Evolutionary conservation across 179 eudicot species (phyloP), one percentile per base, ranked within the genome.

Genomic region (Silene vulgaris): DNA sequence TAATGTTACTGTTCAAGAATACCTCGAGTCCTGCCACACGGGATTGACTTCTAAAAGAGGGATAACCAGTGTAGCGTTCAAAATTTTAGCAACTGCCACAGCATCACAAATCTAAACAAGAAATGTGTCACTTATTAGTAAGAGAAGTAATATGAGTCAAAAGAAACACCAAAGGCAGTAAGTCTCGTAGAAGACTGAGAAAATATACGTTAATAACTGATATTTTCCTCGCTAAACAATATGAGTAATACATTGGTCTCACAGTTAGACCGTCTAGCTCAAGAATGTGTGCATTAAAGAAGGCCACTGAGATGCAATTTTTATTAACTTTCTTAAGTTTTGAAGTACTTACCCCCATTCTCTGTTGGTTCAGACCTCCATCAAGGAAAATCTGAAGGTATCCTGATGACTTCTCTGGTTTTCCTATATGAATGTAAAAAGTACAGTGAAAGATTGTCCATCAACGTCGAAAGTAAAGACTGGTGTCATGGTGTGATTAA

Each of bases 1-100:
- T 9, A 29, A 29, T 11, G 7, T 57, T 62, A 65, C 76, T 16
- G 7, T 8, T 6, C 28, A 77, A 26, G 61, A 77, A 59, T 59
- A 92, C 99, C 99, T 95, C n/a, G 97, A 86, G 82, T 95, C 99
- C 85, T 86, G 83, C 97, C 99, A 95, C 74, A 95, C 99, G 71
- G 97, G 95, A 90, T 95, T 95, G 20, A 92, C 88, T 95, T 95
- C 99, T 54, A 95, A 90, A 80, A 88, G 83, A n/a, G 99, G 99
- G 82, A 95, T 90, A 68, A 92, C 92, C 76, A 95, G 84, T 61
- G 99, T 92, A 21, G 97, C 99, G 80, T 95, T 95, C 78, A 95
- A 73, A 80, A 92, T 92, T 84, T 92, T 95, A 65, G 97, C 97
- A 78, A 95, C 95, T 1, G 97, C 97, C 85, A 95, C 97, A 77